Base-by-base conservation (phyloP, 805 yeast species). In the Lipomyces orientalis region DNA sequence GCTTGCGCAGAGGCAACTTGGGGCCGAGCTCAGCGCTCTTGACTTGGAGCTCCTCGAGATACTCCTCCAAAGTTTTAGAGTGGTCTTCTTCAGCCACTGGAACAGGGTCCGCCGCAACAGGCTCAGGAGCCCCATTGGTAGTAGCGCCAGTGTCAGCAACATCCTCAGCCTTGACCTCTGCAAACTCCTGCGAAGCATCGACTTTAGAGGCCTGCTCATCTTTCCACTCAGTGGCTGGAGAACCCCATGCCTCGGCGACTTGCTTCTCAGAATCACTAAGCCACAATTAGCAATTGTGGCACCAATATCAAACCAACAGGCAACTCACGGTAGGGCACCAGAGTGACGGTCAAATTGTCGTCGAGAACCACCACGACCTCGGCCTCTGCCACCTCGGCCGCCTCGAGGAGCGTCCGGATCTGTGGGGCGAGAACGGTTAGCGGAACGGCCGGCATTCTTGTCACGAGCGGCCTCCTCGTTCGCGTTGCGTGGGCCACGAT, bases 181-280 rank as follows among this genome's bases (percentile, higher is more conserved):
- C 81, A 61, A 78, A 70, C 68, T 78, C 79, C 74, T 81, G 87
- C 68, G 78, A 86, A 69, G 82, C 86, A 65, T 80, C 84, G 60
- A 76, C 81, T 77, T 83, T 83, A 74, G 86, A 90, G 12, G 83
- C 90, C 79, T 85, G 87, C 84, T 88, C 91, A 79, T 83, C 84
- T 77, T 84, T 82, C 81, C 89, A 87, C 78, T 88, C 91, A 79
- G 65, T 67, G 22, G 64, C 63, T 16, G 64, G 54, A 14, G 66
- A 34, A 7, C 97, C 97, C 94, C 97, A 91, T 74, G 93, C 93
- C 82, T 88, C 89, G 80, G 85, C 86, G 77, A 89, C 85, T 81
- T 90, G 88, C 89, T 92, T 93, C 75, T 85, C 86, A 75, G 97
- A 84, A 84, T 93, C 97, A n/a, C 70, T 76, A 87, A 5, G 8